Percentiles rank a stretch among this genome's conserved stretches.
Conservation (phyloP, 352 stramenopile species). For the Globisporangium paddicum region DNA sequence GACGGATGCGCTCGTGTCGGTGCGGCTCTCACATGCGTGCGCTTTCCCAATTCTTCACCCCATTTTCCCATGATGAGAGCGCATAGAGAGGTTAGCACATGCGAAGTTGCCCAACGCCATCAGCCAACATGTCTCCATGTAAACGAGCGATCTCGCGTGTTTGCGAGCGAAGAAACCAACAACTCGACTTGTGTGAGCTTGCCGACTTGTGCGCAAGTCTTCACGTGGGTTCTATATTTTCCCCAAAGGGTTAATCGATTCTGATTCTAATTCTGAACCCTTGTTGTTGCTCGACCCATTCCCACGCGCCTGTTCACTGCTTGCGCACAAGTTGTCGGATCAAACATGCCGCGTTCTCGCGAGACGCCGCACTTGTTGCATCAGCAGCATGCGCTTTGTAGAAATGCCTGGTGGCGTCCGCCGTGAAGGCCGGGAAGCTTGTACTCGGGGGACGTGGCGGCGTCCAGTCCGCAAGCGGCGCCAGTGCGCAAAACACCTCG, state of each 20-base stretch:
- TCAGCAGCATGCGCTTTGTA: slow-evolving; percentile 15
- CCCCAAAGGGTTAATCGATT: background rate
- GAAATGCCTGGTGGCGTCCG: slow-evolving; percentile 24
- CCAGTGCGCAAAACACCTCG: slow-evolving; percentile 63
- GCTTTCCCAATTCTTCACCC: background rate
- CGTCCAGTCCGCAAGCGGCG: slow-evolving; percentile 42
- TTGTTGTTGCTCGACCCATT: background rate
- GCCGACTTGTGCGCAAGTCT: background rate
- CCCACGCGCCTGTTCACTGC: background rate
- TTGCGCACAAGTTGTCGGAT: slow-evolving; percentile 10
- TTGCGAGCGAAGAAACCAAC: background rate
- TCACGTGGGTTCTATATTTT: background rate
- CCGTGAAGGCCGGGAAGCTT: slow-evolving; percentile 32
- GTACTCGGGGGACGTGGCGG: slow-evolving; percentile 38
- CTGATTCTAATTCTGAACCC: background rate
- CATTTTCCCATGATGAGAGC: background rate
- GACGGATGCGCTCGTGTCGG: background rate
- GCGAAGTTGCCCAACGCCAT: background rate
- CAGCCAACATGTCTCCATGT: background rate
- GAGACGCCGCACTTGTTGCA: background rate
- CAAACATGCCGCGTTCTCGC: slow-evolving; percentile 6
- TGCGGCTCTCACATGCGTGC: background rate
- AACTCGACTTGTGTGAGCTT: too few relatives aligned
- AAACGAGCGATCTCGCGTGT: background rate
- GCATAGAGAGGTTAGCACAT: background rate